These are phyloP conservation scores for Kwoniella europaea DNA, from an alignment of 768 basidiomycete genomes.

Conservation along the genomic window DNA sequence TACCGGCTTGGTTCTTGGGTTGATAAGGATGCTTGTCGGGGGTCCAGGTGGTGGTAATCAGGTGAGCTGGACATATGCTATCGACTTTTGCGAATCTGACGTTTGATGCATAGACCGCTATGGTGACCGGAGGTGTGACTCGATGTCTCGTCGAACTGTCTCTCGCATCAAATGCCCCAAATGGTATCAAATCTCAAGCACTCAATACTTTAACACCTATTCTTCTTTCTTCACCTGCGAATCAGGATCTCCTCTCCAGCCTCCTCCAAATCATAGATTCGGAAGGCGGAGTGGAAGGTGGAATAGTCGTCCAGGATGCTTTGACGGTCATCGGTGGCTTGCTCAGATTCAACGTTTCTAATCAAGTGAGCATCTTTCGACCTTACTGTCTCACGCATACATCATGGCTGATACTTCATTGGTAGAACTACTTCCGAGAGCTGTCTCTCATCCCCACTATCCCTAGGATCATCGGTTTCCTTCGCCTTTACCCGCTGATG, in stretches of 20 bases:
- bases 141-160: conserved; percentile 85
- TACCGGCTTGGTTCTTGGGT: conserved; percentile 74
- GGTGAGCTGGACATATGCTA: conserved; percentile 28
- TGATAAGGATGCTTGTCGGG: conserved; percentile 80
- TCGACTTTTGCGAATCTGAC: background rate
- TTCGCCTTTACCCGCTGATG: conserved; percentile 70
- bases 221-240: conserved; percentile 71
- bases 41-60: conserved; percentile 60
- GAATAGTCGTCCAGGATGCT: conserved; percentile 82
- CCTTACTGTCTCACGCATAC: too few species aligned
- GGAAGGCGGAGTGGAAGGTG: conserved; percentile 92
- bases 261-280: conserved; percentile 81
- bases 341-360: conserved; percentile 88
- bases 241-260: conserved; percentile 72
- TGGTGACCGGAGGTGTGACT: conserved; percentile 61
- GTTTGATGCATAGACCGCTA: conserved; percentile 47
- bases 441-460: conserved; percentile 70
- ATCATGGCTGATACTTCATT: background rate
- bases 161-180: conserved; percentile 91
- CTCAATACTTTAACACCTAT: conserved; percentile 68
- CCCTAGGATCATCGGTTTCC: conserved; percentile 65
- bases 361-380: conserved; percentile 68
- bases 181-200: conserved; percentile 80
- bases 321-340: conserved; percentile 82
- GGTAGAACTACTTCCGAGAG: conserved; percentile 93